Percentiles rank a stretch among this genome's conserved stretches.
Conservation (phyloP, 2,329 filamentous ascomycete genomes). For the Epichloe amarillans region DNA sequence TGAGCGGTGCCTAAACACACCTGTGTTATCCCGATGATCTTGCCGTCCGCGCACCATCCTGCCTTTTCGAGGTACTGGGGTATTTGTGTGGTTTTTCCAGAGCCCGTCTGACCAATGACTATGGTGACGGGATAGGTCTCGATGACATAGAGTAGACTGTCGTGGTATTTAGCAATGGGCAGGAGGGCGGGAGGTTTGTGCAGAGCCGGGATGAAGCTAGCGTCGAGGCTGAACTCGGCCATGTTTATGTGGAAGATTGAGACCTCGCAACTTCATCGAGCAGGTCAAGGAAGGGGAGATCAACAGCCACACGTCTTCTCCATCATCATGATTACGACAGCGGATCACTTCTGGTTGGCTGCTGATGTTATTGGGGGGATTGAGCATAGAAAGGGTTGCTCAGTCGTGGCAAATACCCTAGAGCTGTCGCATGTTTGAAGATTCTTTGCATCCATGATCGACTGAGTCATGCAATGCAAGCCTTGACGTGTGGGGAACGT, state of each 20-base stretch:
- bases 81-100: slow-evolving; percentile 90
- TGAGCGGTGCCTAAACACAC: slow-evolving; percentile 32
- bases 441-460: not conserved
- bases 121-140: slow-evolving; percentile 78
- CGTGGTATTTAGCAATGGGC: slow-evolving; percentile 72
- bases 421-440: not conserved
- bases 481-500: slow-evolving; percentile 22
- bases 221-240: slow-evolving; percentile 43
- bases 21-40: slow-evolving; percentile 80
- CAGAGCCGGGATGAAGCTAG: slow-evolving; percentile 61
- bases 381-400: not conserved
- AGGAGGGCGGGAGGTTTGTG: slow-evolving; percentile 76
- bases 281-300: not conserved
- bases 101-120: slow-evolving; percentile 86
- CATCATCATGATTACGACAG: not conserved
- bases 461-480: too few species aligned
- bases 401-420: not conserved
- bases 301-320: not conserved
- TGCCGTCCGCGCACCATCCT: slow-evolving; percentile 79
- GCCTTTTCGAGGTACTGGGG: slow-evolving; percentile 80
- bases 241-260: slow-evolving; percentile 19
- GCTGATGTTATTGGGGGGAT: not conserved
- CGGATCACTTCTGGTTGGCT: not conserved
- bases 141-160: slow-evolving; percentile 71
- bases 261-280: not conserved